These are phyloP conservation scores for Rhizopogon vesiculosus DNA, from an alignment of 768 basidiomycete species.

Conservation along the genomic window DNA sequence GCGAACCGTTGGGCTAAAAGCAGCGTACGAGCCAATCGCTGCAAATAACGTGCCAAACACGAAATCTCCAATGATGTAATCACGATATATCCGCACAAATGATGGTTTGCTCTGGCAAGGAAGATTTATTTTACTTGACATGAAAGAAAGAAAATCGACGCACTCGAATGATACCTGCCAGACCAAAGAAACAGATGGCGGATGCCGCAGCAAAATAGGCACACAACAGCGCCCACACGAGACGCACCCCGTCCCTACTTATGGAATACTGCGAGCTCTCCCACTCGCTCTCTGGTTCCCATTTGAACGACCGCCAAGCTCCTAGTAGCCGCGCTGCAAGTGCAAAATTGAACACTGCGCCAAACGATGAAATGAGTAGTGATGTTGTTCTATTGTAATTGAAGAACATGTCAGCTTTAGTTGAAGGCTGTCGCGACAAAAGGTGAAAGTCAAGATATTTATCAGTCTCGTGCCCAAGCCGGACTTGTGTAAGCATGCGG, in stretches of 20 bases:
- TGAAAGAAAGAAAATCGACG: conserved; percentile 10
- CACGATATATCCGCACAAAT: conserved; percentile 75
- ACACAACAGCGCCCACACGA: conserved; percentile 59
- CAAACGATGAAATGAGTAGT: conserved; percentile 32
- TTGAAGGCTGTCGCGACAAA: conserved; percentile 3
- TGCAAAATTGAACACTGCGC: conserved; percentile 35
- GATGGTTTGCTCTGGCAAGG: conserved; percentile 50
- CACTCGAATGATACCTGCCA: conserved; percentile 69
- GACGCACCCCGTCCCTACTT: conserved; percentile 35
- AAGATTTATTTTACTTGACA: not conserved
- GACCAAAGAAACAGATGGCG: conserved; percentile 58
- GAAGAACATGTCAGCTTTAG: conserved; percentile 2
- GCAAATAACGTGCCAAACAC: conserved; percentile 61
- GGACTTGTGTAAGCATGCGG: conserved; percentile 5
- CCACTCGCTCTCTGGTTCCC: conserved; percentile 49
- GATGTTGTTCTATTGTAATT: conserved; percentile 29
- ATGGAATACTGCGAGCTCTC: conserved; percentile 36
- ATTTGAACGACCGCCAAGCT: conserved; percentile 38
- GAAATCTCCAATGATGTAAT: conserved; percentile 78
- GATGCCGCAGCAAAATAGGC: conserved; percentile 66
- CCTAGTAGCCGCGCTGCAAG: conserved; percentile 38
- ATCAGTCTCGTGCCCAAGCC: not conserved
- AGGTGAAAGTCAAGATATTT: not conserved
- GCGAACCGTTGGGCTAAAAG: conserved; percentile 51
- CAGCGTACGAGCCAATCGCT: conserved; percentile 49